Evolutionary conservation across 345 rosid species (phyloP).

Genomic region (Sisymbrium irio): DNA sequence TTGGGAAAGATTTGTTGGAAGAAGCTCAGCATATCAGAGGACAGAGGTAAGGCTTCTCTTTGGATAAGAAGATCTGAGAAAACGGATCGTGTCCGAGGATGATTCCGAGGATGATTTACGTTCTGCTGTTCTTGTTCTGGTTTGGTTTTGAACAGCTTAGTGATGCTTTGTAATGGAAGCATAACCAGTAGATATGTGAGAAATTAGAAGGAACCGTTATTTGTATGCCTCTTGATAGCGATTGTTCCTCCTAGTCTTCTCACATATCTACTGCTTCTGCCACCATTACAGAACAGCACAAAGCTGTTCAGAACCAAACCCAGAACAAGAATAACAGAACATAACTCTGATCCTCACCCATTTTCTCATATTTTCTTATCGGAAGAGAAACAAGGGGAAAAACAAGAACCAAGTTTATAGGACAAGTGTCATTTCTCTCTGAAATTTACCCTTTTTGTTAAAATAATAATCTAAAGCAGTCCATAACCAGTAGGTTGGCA

Average conservation of each 20-base stretch:
- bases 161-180: neutral
- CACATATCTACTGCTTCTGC: conserved; percentile 51
- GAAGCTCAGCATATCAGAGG: neutral
- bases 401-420: no score
- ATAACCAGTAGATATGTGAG: neutral
- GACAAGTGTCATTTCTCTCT: neutral
- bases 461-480: neutral
- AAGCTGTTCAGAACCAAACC: conserved; percentile 37
- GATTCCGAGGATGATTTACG: neutral
- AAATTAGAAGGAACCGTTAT: neutral
- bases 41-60: no score
- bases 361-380: neutral
- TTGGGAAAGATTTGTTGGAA: neutral
- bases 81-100: neutral
- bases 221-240: neutral
- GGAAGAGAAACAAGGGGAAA: neutral
- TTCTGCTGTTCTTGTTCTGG: neutral
- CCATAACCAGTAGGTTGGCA: neutral
- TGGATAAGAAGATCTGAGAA: neutral
- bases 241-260: conserved; percentile 44
- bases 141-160: neutral
- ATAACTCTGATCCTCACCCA: neutral
- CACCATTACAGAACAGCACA: conserved; percentile 46
- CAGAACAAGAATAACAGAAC: conserved; percentile 19
- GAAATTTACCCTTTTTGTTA: neutral